Conservation (phyloP, 371 early-diverging fungal genomes). For the Mortierella sp. region DNA sequence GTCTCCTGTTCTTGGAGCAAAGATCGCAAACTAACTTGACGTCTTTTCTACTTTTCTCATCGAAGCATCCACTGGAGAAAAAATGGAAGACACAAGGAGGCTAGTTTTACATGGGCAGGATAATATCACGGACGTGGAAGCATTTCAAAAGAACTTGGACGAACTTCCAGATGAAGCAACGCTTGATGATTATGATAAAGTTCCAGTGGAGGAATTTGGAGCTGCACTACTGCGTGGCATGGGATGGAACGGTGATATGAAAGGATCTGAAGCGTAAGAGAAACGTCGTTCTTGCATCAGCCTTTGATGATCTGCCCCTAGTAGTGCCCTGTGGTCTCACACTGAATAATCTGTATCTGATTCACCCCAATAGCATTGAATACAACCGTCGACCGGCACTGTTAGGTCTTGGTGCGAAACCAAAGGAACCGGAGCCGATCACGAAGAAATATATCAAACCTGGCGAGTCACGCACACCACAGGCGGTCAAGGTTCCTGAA, state of each 20-base stretch:
- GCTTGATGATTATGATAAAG: constrained; percentile 83
- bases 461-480: constrained; percentile 36
- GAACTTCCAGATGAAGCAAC: constrained; percentile 70
- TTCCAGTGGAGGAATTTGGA: constrained; percentile 93
- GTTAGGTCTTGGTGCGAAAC: constrained; percentile 81
- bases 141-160: constrained; percentile 62
- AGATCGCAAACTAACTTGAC: too few relatives aligned
- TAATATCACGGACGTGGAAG: constrained; percentile 64
- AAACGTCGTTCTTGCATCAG: not conserved
- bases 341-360: constrained; percentile 55
- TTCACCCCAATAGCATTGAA: constrained; percentile 32
- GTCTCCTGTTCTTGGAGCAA: too few relatives aligned
- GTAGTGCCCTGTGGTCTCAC: not conserved
- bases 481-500: constrained; percentile 21
- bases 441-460: constrained; percentile 51
- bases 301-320: not conserved
- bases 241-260: constrained; percentile 84
- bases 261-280: constrained; percentile 45
- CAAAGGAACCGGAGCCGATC: constrained; percentile 58
- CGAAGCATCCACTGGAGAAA: constrained; percentile 62
- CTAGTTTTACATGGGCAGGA: constrained; percentile 42
- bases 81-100: constrained; percentile 57
- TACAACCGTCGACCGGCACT: constrained; percentile 73
- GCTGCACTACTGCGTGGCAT: constrained; percentile 89
- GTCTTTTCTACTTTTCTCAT: constrained; percentile 8